Percentiles rank a stretch among this genome's conserved stretches.
phyloP scores from a whole-genome alignment of 495 filamentous ascomycete genomes.

The Tuber aestivum region DNA sequence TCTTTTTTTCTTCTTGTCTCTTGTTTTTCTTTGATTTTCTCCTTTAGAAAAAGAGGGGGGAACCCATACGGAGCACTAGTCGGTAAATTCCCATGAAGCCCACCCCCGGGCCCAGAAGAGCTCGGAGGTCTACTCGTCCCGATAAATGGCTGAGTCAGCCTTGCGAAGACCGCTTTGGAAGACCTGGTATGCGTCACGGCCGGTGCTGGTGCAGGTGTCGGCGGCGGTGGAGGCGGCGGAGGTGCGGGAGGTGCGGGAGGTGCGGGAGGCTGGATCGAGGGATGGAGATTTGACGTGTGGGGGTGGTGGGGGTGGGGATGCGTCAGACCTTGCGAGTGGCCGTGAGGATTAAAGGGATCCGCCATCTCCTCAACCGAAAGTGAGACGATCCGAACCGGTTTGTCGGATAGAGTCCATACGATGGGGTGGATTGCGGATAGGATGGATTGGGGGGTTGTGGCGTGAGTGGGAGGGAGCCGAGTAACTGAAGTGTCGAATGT shows the following conservation, averaged over 20 bases:
- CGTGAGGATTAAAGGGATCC: conserved; percentile 2
- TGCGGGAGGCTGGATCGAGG: not conserved
- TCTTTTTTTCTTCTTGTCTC: not conserved
- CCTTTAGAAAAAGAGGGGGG: not conserved
- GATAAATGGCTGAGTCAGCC: conserved; percentile 38
- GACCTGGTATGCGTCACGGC: conserved; percentile 22
- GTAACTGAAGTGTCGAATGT: not conserved
- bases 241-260: not conserved
- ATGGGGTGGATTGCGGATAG: conserved; percentile 15
- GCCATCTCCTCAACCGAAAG: conserved; percentile 22
- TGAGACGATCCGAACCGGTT: conserved; percentile 19
- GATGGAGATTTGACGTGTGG: not conserved
- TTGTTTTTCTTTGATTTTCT: not conserved
- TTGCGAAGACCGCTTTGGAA: conserved; percentile 36
- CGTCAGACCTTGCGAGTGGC: not conserved
- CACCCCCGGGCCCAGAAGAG: conserved; percentile 28
- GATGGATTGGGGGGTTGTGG: not conserved
- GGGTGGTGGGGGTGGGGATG: not conserved
- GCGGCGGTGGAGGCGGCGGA: conserved; percentile 19
- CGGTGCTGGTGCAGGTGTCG: conserved; percentile 12
- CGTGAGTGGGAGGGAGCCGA: not conserved
- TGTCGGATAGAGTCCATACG: conserved; percentile 32
- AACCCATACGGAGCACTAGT: conserved; percentile 32
- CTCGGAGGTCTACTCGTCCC: conserved; percentile 39
- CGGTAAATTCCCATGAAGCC: conserved; percentile 3